Evolutionary conservation across 495 filamentous ascomycete species (phyloP).

Genomic region (Cercophora samala): DNA sequence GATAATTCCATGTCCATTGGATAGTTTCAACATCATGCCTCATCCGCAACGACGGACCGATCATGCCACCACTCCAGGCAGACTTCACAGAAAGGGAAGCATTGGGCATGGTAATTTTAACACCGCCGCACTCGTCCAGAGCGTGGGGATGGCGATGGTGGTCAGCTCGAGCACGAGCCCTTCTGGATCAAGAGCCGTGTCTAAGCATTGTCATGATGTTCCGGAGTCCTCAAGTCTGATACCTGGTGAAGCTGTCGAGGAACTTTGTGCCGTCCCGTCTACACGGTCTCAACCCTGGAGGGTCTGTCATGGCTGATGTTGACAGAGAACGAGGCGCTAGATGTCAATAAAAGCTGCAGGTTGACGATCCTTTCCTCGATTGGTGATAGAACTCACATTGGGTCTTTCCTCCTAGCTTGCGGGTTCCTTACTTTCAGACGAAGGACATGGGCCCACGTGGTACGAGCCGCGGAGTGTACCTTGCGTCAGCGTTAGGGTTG

Average conservation of each 20-base stretch:
- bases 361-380: background rate
- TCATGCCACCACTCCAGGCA: background rate
- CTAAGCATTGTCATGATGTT: background rate
- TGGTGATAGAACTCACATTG: background rate
- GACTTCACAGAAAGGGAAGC: conserved; percentile 3
- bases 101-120: conserved; percentile 7
- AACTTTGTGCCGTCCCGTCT: background rate
- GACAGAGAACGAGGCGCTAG: background rate
- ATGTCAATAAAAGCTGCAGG: conserved; percentile 2
- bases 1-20: background rate
- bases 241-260: background rate
- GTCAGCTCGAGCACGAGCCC: background rate
- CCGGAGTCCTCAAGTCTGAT: background rate
- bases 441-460: background rate
- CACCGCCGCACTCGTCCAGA: background rate
- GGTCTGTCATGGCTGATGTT: background rate
- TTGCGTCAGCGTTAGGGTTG: background rate
- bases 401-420: background rate
- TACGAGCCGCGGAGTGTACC: background rate
- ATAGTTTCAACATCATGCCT: background rate
- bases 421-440: background rate
- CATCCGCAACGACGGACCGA: background rate
- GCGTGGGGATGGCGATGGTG: background rate
- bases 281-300: background rate
- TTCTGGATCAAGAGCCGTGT: background rate